These are phyloP conservation scores for Teratosphaeria nubilosa DNA, from an alignment of 2,329 filamentous ascomycete genomes.

Conservation along the genomic window DNA sequence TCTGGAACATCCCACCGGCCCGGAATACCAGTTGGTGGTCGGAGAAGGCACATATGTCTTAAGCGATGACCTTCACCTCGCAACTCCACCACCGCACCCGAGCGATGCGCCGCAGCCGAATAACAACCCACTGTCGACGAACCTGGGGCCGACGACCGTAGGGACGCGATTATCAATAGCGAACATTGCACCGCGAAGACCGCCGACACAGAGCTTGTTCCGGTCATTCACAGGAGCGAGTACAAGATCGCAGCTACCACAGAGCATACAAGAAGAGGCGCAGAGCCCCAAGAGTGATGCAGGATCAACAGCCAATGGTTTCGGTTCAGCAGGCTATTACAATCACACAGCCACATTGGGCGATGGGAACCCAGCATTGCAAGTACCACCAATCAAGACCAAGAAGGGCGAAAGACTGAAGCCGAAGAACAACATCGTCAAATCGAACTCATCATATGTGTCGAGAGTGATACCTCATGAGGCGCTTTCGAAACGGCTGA, in stretches of 20 bases:
- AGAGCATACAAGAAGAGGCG: constrained; percentile 38
- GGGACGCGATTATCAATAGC: constrained; percentile 79
- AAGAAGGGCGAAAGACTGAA: constrained; percentile 68
- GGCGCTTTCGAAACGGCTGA: constrained; percentile 62
- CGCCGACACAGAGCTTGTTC: constrained; percentile 33
- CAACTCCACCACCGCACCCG: constrained; percentile 88
- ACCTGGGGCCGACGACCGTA: constrained; percentile 67
- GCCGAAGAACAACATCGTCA: constrained; percentile 95
- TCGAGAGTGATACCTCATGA: constrained; percentile 94
- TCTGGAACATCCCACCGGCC: constrained; percentile 65
- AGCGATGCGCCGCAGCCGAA: constrained; percentile 82
- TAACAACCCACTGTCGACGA: constrained; percentile 82
- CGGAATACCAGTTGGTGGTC: constrained; percentile 81
- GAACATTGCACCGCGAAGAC: constrained; percentile 49
- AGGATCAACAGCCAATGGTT: constrained; percentile 34
- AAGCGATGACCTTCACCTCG: constrained; percentile 82
- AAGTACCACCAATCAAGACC: constrained; percentile 55
- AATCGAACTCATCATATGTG: constrained; percentile 97
- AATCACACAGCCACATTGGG: constrained; percentile 58
- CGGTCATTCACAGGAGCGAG: constrained; percentile 33
- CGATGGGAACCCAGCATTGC: constrained; percentile 68
- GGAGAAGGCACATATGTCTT: constrained; percentile 92
- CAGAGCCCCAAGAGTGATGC: constrained; percentile 37
- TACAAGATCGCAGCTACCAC: constrained; percentile 25
- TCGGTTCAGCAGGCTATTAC: constrained; percentile 23